Base-by-base conservation (phyloP, 805 yeast species). In the Sungouiozyma intestinalis region DNA sequence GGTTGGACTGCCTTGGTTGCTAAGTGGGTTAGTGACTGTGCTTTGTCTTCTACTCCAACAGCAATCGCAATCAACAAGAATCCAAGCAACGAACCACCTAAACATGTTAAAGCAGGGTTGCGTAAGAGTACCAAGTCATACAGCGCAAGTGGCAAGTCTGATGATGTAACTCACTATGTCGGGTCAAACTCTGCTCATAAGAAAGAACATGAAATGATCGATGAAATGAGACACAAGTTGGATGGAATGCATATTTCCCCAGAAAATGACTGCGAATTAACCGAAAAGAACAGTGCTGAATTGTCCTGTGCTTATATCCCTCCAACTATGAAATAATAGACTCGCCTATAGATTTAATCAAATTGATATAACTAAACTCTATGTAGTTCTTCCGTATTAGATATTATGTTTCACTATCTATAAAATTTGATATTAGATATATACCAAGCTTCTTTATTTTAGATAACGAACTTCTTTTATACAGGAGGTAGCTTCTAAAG, bases 1-100 rank as follows among this genome's bases (percentile, higher is more conserved):
- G 97, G 97, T 11, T 87, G 97, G 97, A 87, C 96, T 1, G 88
- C 94, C 0, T 71, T 88, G 37, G 92, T 86, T 40, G 94, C 95
- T 35, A 83, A 90, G 64, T 77, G 87, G 76, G 85, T 88, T 55
- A 92, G 84, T 58, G 90, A 88, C 64, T 33, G 21, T 39, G 29
- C 29, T 11, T 24, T 24, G 11, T 24, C 29, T 24, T 20, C 21
- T 8, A 20, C 19, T 16, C 15, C 33, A 9, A 16, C 27, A 3
- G 13, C 40, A 14, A n/a, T 29, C n/a, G 16, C n/a, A 16, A 24
- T 24, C 29, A 24, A 24, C 29, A 24, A 24, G 29, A 24, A 24
- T 11, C 2, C 7, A 3, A 31, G 35, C 6, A 19, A 31, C 16
- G 19, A 17, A 16, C 29, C 33, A 5, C 38, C 40, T 21, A 47